Evolutionary conservation across 1,284 basidiomycete genomes (phyloP).

Genomic region (Phlebopus sp.): DNA sequence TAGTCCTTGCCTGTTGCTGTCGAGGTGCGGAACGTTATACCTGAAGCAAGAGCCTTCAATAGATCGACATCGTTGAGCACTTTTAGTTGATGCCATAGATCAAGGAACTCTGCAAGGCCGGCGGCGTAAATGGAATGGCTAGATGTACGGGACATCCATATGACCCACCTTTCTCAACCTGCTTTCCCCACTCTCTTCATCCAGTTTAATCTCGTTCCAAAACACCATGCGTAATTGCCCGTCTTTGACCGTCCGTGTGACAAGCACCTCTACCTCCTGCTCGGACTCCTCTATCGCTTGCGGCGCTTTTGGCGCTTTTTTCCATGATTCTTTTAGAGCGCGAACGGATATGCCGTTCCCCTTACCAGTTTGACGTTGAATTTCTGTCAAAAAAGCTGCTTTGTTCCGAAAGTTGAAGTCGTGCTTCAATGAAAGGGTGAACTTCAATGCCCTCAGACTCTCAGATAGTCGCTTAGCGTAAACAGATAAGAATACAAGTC

Average conservation of each 20-base stretch:
- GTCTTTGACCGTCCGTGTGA: slow-evolving; percentile 81
- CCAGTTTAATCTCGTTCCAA: slow-evolving; percentile 84
- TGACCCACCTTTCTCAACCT: slow-evolving; percentile 75
- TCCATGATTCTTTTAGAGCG: slow-evolving; percentile 86
- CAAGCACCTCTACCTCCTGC: slow-evolving; percentile 83
- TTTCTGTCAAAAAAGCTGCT: slow-evolving; percentile 72
- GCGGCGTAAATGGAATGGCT: slow-evolving; percentile 48
- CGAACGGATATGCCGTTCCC: slow-evolving; percentile 84
- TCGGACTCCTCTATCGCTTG: slow-evolving; percentile 82
- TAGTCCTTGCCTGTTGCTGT: slow-evolving; percentile 78
- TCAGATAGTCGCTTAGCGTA: slow-evolving; percentile 21
- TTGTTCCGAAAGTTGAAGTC: slow-evolving; percentile 81
- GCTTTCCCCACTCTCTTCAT: slow-evolving; percentile 65
- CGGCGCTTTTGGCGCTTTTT: slow-evolving; percentile 79
- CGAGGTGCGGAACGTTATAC: slow-evolving; percentile 68
- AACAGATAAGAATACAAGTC: slow-evolving; percentile 76
- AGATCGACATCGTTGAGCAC: slow-evolving; percentile 85
- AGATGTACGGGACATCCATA: neutral
- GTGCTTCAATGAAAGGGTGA: slow-evolving; percentile 47
- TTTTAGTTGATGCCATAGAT: slow-evolving; percentile 82
- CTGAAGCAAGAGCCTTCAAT: slow-evolving; percentile 68
- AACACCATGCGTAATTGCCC: slow-evolving; percentile 86
- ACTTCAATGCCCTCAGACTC: neutral
- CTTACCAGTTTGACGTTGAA: slow-evolving; percentile 74
- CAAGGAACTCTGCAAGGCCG: slow-evolving; percentile 66